Evolutionary conservation across 2,329 filamentous ascomycete species (phyloP).

Genomic region (Cladophialophora immunda): DNA sequence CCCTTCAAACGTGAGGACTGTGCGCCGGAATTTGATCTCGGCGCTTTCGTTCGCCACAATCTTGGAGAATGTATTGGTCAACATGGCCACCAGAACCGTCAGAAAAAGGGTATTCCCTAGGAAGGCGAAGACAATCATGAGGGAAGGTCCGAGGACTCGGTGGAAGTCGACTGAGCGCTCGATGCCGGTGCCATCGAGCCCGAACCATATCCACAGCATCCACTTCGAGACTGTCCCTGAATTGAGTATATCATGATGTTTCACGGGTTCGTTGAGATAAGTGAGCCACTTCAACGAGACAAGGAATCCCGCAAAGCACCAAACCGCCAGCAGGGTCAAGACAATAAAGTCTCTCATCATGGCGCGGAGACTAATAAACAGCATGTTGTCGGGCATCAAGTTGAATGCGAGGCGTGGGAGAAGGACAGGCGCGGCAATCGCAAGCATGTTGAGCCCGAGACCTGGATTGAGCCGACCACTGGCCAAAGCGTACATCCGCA

Average conservation of each 20-base stretch:
- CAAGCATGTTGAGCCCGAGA: constrained; percentile 59
- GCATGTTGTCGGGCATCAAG: constrained; percentile 80
- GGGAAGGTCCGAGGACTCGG: constrained; percentile 74
- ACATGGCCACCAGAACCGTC: constrained; percentile 86
- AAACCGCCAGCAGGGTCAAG: constrained; percentile 75
- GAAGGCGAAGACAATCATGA: constrained; percentile 86
- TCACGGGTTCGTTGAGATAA: constrained; percentile 58
- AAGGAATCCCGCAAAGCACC: constrained; percentile 84
- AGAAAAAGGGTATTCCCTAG: constrained; percentile 80
- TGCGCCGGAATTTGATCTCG: constrained; percentile 81
- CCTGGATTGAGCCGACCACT: not conserved
- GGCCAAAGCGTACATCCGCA: not conserved
- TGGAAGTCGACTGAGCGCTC: constrained; percentile 73
- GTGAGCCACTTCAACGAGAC: constrained; percentile 81
- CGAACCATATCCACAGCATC: constrained; percentile 95
- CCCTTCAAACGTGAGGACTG: constrained; percentile 82
- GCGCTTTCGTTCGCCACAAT: constrained; percentile 78
- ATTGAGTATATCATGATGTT: constrained; percentile 39
- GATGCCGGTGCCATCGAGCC: constrained; percentile 75
- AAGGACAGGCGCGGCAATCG: constrained; percentile 78
- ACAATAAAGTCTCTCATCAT: constrained; percentile 87
- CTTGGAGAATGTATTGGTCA: constrained; percentile 82
- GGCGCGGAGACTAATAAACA: constrained; percentile 79
- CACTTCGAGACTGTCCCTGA: constrained; percentile 80
- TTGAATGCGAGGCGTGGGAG: constrained; percentile 83